Base-by-base conservation (phyloP, 108 stramenopile species). In the Cylindrotheca fusiformis region DNA sequence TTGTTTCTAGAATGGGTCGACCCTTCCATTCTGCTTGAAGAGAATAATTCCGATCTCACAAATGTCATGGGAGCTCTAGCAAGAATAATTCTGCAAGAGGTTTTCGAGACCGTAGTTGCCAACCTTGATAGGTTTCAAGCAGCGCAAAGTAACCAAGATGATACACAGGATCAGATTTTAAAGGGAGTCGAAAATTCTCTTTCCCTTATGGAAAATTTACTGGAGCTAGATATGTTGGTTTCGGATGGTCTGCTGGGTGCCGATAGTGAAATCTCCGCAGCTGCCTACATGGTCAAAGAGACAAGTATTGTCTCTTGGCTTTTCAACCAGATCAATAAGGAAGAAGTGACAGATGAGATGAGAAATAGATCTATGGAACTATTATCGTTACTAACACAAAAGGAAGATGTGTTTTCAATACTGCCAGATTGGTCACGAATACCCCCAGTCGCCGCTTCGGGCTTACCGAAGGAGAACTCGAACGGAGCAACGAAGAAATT, bases 1-100 rank as follows among this genome's bases (percentile, higher is more conserved):
- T 67, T 85, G 8, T 68, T 86, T 41, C 49, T 79, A 49, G 90
- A 91, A 67, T 78, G 85, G 77, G 49, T 91, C 50, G 90, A 91
- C 67, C 81, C 83, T 0, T 8, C 52, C 0, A 46, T 87, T 48
- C 66, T 87, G 32, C 22, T 22, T 33, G 65, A 55, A 32, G 5
- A 5, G 10, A 14, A 41, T 14, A 65, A 67, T 55, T 50, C 32
- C 25, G 30, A 41, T 36, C 33, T 66, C 2, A 23, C 47, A 2
- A 24, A 53, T 22, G 22, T 32, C 32, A 41, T 77, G 56, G 51
- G 14, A 23, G 22, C 55, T 10, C 48, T 80, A 30, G 68, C 69
- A 20, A 19, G 17, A 1, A 28, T 32, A 20, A 28, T 74, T 21
- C n/a, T 80, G 60, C 8, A 52, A 19, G 64, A 83, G 32, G 71